These are phyloP conservation scores for Ophiostoma ulmi DNA, from an alignment of 2,329 filamentous ascomycete genomes.

Conservation along the genomic window DNA sequence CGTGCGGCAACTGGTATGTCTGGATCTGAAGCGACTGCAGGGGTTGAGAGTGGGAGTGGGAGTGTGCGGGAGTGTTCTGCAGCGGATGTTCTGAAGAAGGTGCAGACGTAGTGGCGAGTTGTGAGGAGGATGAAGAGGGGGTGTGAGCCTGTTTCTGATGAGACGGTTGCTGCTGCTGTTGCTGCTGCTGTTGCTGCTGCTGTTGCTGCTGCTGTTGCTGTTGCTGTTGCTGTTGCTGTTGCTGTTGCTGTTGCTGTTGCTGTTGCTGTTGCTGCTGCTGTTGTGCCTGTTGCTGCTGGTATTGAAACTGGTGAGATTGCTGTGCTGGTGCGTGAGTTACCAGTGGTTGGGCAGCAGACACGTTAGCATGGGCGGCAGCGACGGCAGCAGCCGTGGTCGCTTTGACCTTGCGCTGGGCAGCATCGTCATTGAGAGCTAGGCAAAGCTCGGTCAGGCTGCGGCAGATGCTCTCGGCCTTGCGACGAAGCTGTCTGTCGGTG, in stretches of 20 bases:
- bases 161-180: neutral
- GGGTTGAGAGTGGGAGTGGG: constrained; percentile 7
- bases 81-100: neutral
- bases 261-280: constrained; percentile 18
- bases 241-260: neutral
- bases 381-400: constrained; percentile 12
- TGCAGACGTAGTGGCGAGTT: neutral
- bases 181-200: neutral
- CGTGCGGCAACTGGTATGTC: constrained; percentile 25
- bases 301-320: neutral
- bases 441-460: constrained; percentile 89
- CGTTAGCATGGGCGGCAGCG: constrained; percentile 15
- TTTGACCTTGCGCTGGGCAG: constrained; percentile 35
- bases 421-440: constrained; percentile 68
- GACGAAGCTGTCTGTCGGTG: constrained; percentile 77
- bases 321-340: neutral
- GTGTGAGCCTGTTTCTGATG: neutral
- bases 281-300: constrained; percentile 8
- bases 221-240: constrained; percentile 7
- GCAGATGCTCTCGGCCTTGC: constrained; percentile 90
- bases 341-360: neutral
- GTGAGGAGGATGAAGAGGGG: neutral
- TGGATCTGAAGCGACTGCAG: constrained; percentile 2
- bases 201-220: constrained; percentile 1
- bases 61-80: neutral